Evolutionary conservation across 176 grass and related monocot genomes (phyloP).

Genomic region (Musa acuminata): DNA sequence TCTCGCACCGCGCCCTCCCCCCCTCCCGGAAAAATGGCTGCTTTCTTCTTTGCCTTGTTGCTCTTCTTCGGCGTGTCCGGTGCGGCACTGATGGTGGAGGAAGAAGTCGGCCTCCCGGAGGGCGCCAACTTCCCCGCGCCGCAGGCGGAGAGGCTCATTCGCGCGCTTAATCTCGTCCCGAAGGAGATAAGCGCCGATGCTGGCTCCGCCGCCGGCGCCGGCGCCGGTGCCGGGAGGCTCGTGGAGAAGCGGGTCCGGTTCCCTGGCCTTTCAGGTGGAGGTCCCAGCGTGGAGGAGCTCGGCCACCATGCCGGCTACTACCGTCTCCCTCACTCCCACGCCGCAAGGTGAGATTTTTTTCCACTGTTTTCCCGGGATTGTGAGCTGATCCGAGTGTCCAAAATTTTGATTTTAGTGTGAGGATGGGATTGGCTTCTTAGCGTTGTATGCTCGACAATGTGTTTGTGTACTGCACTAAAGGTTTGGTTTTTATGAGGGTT

Average conservation of each 20-base stretch:
- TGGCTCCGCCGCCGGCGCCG: constrained; percentile 3
- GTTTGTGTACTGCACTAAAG: too few relatives aligned
- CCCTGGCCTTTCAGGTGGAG: constrained; percentile 29
- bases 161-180: constrained; percentile 77
- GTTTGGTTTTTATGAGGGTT: too few relatives aligned
- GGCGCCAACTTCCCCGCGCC: constrained; percentile 43
- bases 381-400: not conserved
- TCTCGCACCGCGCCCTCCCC: too few relatives aligned
- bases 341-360: constrained; percentile 45
- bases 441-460: too few relatives aligned
- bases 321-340: constrained; percentile 66
- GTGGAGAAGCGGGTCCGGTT: constrained; percentile 51
- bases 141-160: constrained; percentile 64
- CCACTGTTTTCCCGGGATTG: not conserved
- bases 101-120: constrained; percentile 22
- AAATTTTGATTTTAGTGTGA: not conserved
- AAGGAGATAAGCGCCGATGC: constrained; percentile 14
- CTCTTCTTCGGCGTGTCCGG: not conserved
- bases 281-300: constrained; percentile 29
- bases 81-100: not conserved
- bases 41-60: constrained; percentile 7
- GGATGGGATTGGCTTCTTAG: not conserved
- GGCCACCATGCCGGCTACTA: constrained; percentile 94
- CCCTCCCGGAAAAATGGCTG: not conserved
- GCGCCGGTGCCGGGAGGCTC: constrained; percentile 32